A percentile compares a stretch with the other conserved stretches of the same genome.
Conservation (phyloP, 371 early-diverging fungal genomes). For the Catenaria anguillulae region DNA sequence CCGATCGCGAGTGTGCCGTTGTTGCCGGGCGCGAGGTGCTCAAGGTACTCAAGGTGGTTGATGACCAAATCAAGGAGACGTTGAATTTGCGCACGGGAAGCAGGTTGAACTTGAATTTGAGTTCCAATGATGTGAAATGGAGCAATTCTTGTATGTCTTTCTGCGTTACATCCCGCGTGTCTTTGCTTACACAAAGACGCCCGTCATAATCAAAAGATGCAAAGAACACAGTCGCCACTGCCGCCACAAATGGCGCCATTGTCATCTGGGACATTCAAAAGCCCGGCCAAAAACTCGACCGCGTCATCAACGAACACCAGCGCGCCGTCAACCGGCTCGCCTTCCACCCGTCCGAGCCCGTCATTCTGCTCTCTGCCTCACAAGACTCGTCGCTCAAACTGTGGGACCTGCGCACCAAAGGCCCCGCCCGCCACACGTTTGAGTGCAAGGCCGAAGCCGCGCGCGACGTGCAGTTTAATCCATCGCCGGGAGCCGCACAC, state of each 20-base stretch:
- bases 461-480: conserved; percentile 60
- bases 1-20: conserved; percentile 43
- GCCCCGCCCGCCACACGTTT: conserved; percentile 36
- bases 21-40: conserved; percentile 65
- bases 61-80: conserved; percentile 37
- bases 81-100: conserved; percentile 55
- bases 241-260: conserved; percentile 60
- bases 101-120: conserved; percentile 39
- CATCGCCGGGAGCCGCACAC: conserved; percentile 33
- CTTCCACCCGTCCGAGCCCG: conserved; percentile 54
- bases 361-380: conserved; percentile 55
- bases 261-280: conserved; percentile 52
- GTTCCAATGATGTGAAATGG: conserved; percentile 75
- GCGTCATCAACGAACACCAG: conserved; percentile 56
- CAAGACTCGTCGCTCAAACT: conserved; percentile 66
- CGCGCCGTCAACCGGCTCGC: conserved; percentile 65
- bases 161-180: conserved; percentile 10
- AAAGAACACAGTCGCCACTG: conserved; percentile 49
- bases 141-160: conserved; percentile 36
- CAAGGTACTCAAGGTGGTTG: conserved; percentile 44
- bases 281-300: conserved; percentile 11
- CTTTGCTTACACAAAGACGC: not conserved
- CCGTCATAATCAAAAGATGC: conserved; percentile 10
- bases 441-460: conserved; percentile 69
- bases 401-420: conserved; percentile 62